These are phyloP conservation scores for Claviceps pusilla DNA, from an alignment of 2,329 filamentous ascomycete genomes.

Conservation along the genomic window DNA sequence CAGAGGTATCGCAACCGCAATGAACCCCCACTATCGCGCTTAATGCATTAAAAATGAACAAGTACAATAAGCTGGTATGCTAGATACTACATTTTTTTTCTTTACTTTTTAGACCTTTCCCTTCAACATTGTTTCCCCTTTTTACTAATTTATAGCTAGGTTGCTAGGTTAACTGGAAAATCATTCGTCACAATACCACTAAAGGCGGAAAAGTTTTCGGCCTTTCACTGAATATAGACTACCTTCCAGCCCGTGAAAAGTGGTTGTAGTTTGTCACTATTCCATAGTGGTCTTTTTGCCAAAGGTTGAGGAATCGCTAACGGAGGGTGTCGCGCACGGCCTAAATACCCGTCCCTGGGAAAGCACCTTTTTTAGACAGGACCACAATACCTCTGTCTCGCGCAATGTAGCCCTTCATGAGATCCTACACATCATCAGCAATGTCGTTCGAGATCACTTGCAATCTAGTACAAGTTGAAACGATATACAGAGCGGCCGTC, in stretches of 20 bases:
- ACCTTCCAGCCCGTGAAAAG: not conserved
- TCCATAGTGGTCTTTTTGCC: not conserved
- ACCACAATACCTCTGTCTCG: slow-evolving; percentile 82
- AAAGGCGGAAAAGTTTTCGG: too few species aligned
- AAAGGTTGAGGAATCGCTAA: not conserved
- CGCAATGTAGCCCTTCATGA: slow-evolving; percentile 97
- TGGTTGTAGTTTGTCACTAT: too few species aligned
- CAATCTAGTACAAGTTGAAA: not conserved
- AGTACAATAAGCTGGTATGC: too few species aligned
- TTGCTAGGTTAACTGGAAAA: too few species aligned
- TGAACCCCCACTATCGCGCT: too few species aligned
- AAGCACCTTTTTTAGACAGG: slow-evolving; percentile 81
- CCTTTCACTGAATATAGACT: not conserved
- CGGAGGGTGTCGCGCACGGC: not conserved
- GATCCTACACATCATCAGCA: slow-evolving; percentile 40
- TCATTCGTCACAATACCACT: too few species aligned
- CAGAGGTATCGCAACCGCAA: too few species aligned
- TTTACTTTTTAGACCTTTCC: too few species aligned
- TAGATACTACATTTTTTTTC: too few species aligned
- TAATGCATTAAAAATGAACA: too few species aligned
- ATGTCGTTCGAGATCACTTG: slow-evolving; percentile 7
- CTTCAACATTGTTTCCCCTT: too few species aligned
- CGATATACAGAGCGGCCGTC: not conserved
- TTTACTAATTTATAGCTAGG: too few species aligned
- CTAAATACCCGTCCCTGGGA: slow-evolving; percentile 70